Evolutionary conservation across 2,329 filamentous ascomycete species (phyloP), one percentile per base, ranked within the genome.

Genomic region (Pseudogymnoascus sp.): DNA sequence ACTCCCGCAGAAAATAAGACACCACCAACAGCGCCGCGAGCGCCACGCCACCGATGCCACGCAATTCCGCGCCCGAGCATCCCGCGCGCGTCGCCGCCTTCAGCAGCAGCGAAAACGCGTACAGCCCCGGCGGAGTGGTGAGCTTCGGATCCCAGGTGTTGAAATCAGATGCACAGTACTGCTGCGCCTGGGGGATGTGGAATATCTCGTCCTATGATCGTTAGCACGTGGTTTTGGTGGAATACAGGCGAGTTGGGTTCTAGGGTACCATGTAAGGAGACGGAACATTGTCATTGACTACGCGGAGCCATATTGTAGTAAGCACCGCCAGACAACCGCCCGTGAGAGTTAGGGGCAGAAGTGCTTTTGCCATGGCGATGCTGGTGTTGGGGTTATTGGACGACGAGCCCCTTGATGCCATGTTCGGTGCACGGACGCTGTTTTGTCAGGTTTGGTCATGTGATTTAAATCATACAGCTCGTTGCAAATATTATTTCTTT

Each of bases 101-200:
- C 19, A 60, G 19, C 7, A 60, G 33, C 9, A 60, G 8, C 68
- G 62, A 72, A 71, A 22, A 70, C 62, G 74, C 79, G 73, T 79
- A 91, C 78, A 99, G 78, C 35, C 92, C 94, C 0, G 94, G 93
- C 0, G 94, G 94, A 1, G 94, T 99, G 0, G 94, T 99, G 72
- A 99, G 94, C 74, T 97, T 99, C 64, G 93, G 88, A 75, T 99
- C 92, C 94, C 94, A 99, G 62, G 90, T 81, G 11, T 75, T 72
- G 77, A 88, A 96, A 61, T 82, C 82, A 9, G 88, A 87, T 41
- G 82, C 74, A 74, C 92, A 97, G 74, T 96, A 99, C 30, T 84
- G 85, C 70, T 96, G 91, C 0, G 92, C 92, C 75, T 99, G 94
- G 0, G 91, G 90, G 22, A 97, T 87, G 73, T 99, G 91, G 66